Evolutionary conservation across 2,329 filamentous ascomycete genomes (phyloP).

Genomic region (Claviceps pusilla): DNA sequence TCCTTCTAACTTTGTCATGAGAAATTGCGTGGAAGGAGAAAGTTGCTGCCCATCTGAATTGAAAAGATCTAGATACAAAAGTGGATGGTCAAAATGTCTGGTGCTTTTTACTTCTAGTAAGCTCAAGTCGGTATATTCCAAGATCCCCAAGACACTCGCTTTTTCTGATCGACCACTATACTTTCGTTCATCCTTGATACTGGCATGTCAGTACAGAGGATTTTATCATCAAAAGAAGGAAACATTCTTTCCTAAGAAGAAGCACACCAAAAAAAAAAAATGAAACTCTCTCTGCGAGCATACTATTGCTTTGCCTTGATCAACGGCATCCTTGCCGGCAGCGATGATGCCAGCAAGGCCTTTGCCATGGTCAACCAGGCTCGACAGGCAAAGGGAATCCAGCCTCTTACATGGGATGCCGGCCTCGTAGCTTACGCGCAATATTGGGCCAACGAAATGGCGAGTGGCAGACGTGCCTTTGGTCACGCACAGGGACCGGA

Average conservation of each 20-base stretch:
- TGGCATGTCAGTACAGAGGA: neutral
- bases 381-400: constrained; percentile 14
- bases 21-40: neutral
- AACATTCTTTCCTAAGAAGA: neutral
- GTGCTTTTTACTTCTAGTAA: neutral
- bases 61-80: too few species aligned
- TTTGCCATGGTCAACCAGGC: constrained; percentile 19
- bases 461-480: constrained; percentile 15
- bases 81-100: too few species aligned
- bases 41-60: neutral
- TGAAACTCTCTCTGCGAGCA: constrained; percentile 3
- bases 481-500: constrained; percentile 16
- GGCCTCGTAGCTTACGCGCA: constrained; percentile 18
- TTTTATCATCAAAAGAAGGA: neutral
- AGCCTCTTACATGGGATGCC: constrained; percentile 16
- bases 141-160: neutral
- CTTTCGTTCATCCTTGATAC: neutral
- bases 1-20: constrained; percentile 1
- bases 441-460: constrained; percentile 21
- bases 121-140: neutral
- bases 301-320: constrained; percentile 5
- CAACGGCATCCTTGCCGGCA: constrained; percentile 5
- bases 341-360: constrained; percentile 13
- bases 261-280: neutral
- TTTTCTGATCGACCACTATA: neutral